These are phyloP conservation scores for Coemansia sp. DNA, from an alignment of 192 early-diverging fungal genomes.

Conservation along the genomic window DNA sequence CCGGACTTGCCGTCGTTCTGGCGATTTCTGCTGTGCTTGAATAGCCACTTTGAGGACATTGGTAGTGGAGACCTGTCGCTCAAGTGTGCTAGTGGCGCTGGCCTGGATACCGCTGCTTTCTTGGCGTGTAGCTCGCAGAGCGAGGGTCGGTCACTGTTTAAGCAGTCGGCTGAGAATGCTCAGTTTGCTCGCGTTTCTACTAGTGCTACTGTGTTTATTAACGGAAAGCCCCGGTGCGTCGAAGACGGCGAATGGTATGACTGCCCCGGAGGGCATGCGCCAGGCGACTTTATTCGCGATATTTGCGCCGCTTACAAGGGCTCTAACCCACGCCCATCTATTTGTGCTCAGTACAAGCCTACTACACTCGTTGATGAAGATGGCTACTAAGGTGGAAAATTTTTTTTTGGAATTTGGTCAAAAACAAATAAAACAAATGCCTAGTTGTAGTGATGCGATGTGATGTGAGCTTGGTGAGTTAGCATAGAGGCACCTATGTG, in stretches of 20 bases:
- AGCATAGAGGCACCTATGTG: too few relatives aligned
- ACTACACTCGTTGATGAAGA: not conserved
- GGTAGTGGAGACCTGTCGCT: constrained; percentile 27
- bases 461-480: too few relatives aligned
- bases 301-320: constrained; percentile 47
- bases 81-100: constrained; percentile 36
- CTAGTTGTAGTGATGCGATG: too few relatives aligned
- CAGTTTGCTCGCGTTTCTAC: constrained; percentile 48
- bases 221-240: constrained; percentile 60
- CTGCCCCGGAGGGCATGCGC: constrained; percentile 29
- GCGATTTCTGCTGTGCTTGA: constrained; percentile 45
- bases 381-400: not conserved
- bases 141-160: constrained; percentile 51
- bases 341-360: constrained; percentile 36
- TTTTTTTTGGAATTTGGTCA: not conserved
- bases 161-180: constrained; percentile 52
- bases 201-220: constrained; percentile 63
- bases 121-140: constrained; percentile 32
- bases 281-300: constrained; percentile 47
- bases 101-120: constrained; percentile 48
- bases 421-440: too few relatives aligned
- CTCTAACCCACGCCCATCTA: constrained; percentile 23
- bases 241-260: constrained; percentile 59
- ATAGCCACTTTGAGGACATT: constrained; percentile 19
- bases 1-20: constrained; percentile 34